Evolutionary conservation across 2,329 filamentous ascomycete genomes (phyloP).

Genomic region (Paecilomyces sp.): DNA sequence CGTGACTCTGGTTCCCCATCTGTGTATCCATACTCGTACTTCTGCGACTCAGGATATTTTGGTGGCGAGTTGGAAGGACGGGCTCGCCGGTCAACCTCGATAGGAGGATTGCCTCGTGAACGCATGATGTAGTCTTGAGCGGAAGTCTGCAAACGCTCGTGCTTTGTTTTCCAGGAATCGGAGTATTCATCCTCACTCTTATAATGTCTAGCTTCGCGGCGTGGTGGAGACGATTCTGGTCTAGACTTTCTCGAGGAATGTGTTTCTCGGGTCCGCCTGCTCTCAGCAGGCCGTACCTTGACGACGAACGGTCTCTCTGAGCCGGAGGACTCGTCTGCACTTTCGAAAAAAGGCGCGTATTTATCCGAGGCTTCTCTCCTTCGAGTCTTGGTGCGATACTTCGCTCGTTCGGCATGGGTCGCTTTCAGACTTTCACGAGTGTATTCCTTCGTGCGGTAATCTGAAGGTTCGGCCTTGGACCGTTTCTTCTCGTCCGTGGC

Average conservation of each 20-base stretch:
- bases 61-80: constrained; percentile 27
- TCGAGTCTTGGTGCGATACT: constrained; percentile 36
- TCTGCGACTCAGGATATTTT: neutral
- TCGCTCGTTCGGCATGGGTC: constrained; percentile 27
- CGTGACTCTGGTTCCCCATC: constrained; percentile 23
- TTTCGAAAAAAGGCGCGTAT: constrained; percentile 19
- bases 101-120: constrained; percentile 16
- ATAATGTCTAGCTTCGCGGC: constrained; percentile 11
- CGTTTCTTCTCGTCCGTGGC: constrained; percentile 32
- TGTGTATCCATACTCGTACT: constrained; percentile 18
- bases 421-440: constrained; percentile 23
- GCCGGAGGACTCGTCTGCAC: constrained; percentile 25
- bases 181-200: constrained; percentile 18
- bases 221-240: constrained; percentile 12
- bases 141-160: constrained; percentile 20
- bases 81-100: constrained; percentile 17
- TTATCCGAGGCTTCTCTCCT: constrained; percentile 35
- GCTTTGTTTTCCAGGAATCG: constrained; percentile 23
- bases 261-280: constrained; percentile 14
- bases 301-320: constrained; percentile 18
- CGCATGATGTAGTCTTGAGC: constrained; percentile 34
- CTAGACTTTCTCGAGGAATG: constrained; percentile 6
- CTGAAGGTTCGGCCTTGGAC: constrained; percentile 20
- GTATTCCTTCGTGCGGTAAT: constrained; percentile 22
- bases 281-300: constrained; percentile 13